Percentiles rank a stretch among this genome's conserved stretches.
These are phyloP conservation scores for Penicillium turbatum DNA, from an alignment of 495 filamentous ascomycete species.

Conservation along the genomic window DNA sequence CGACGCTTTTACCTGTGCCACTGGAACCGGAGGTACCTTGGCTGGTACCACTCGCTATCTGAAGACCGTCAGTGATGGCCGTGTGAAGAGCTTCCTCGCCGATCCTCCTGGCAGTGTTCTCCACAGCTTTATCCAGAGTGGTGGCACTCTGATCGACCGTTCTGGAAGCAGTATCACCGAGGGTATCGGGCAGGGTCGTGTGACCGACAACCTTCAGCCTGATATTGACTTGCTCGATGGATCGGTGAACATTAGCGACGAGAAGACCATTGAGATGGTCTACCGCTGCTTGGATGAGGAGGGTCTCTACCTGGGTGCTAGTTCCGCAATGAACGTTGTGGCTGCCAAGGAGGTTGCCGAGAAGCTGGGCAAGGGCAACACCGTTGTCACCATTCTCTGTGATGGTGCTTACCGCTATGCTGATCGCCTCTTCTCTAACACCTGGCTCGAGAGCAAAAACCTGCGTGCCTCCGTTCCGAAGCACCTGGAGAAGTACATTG, in stretches of 20 bases:
- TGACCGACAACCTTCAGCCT: constrained; percentile 86
- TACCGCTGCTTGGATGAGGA: constrained; percentile 97
- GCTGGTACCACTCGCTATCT: constrained; percentile 87
- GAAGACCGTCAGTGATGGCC: constrained; percentile 73
- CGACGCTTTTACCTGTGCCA: constrained; percentile 93
- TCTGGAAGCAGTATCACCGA: constrained; percentile 89
- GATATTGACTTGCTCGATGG: constrained; percentile 84
- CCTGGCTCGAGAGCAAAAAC: constrained; percentile 84
- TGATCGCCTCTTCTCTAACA: constrained; percentile 82
- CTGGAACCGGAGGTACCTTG: constrained; percentile 87
- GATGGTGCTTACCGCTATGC: constrained; percentile 97
- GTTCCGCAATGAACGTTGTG: constrained; percentile 87
- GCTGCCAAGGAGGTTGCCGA: constrained; percentile 92
- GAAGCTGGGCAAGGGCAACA: constrained; percentile 83
- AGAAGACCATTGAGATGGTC: constrained; percentile 96
- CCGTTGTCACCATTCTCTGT: constrained; percentile 88
- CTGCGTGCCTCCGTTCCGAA: constrained; percentile 78
- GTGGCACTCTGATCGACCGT: constrained; percentile 77
- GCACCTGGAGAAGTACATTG: constrained; percentile 86
- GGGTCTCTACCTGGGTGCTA: constrained; percentile 92
- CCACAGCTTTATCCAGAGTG: constrained; percentile 84
- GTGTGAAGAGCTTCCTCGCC: constrained; percentile 85
- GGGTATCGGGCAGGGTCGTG: constrained; percentile 94
- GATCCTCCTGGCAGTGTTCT: constrained; percentile 91
- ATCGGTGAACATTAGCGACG: constrained; percentile 80